Percentiles rank a stretch among this genome's conserved stretches.
Conservation (phyloP, 2,329 filamentous ascomycete species). For the Phyllosticta paracitricarpa region DNA sequence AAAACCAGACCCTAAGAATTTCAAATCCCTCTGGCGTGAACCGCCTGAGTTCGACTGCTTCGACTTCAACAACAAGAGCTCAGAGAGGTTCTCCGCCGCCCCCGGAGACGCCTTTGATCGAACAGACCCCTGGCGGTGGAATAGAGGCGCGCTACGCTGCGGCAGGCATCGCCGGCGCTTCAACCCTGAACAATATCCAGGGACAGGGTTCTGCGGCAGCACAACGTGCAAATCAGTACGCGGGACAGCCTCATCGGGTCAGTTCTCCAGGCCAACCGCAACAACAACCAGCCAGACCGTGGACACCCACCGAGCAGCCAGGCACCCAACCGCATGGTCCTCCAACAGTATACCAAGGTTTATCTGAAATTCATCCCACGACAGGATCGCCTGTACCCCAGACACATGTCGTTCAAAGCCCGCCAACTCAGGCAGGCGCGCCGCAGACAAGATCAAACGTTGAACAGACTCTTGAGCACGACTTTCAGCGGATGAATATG, state of each 20-base stretch:
- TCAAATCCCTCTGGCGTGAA: conserved; percentile 47
- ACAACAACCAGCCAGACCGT: conserved; percentile 53
- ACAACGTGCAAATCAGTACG: conserved; percentile 71
- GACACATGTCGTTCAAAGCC: conserved; percentile 21
- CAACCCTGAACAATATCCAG: conserved; percentile 66
- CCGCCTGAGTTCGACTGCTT: conserved; percentile 69
- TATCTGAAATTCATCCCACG: conserved; percentile 50
- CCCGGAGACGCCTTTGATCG: conserved; percentile 75
- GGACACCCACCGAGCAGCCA: conserved; percentile 89
- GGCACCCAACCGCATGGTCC: conserved; percentile 81
- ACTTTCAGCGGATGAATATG: conserved; percentile 73
- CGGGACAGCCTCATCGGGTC: conserved; percentile 32
- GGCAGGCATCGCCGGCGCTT: conserved; percentile 77
- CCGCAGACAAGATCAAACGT: conserved; percentile 10
- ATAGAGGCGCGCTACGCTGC: conserved; percentile 90
- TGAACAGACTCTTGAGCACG: conserved; percentile 68
- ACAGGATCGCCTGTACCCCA: conserved; percentile 19
- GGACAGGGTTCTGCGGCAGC: conserved; percentile 71
- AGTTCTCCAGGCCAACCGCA: conserved; percentile 33
- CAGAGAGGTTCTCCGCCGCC: conserved; percentile 89
- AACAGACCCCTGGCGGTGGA: conserved; percentile 61
- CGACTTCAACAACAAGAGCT: conserved; percentile 84
- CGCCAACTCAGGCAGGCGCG: conserved; percentile 33
- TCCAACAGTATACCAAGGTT: conserved; percentile 83
- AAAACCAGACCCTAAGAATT: conserved; percentile 35